A percentile compares a stretch with the other conserved stretches of the same genome.
Evolutionary conservation across 345 rosid species (phyloP).

Genomic region (Camelina neglecta): DNA sequence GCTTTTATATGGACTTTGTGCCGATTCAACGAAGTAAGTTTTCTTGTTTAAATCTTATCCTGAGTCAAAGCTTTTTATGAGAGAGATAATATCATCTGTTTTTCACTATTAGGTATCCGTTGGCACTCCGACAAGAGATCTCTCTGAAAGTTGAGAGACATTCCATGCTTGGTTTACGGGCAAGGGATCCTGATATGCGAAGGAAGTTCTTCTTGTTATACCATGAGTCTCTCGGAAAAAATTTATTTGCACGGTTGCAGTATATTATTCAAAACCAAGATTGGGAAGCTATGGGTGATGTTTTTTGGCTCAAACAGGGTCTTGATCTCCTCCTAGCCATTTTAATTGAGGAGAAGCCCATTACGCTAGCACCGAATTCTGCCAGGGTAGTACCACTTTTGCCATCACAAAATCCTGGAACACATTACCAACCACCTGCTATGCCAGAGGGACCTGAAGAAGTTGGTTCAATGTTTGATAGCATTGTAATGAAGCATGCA

Average conservation of each 20-base stretch:
- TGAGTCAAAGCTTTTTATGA: constrained; percentile 19
- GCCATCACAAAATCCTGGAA: constrained; percentile 56
- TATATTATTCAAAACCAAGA: constrained; percentile 87
- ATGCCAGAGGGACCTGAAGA: constrained; percentile 69
- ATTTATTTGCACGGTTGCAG: constrained; percentile 78
- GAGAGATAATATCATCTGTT: constrained; percentile 40
- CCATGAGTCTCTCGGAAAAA: constrained; percentile 79
- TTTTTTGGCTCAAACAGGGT: constrained; percentile 99
- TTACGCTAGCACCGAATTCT: constrained; percentile 94
- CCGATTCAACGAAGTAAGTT: constrained; percentile 81
- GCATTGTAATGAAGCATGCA: constrained; percentile 78
- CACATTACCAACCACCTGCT: constrained; percentile 61
- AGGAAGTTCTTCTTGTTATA: constrained; percentile 82
- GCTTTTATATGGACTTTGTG: constrained; percentile 89
- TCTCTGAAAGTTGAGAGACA: constrained; percentile 96
- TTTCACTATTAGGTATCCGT: constrained; percentile 61
- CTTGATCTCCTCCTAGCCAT: constrained; percentile 95
- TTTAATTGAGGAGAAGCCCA: constrained; percentile 79
- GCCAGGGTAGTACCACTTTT: constrained; percentile 80
- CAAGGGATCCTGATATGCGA: constrained; percentile 89
- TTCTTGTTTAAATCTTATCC: constrained; percentile 11
- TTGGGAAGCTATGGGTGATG: constrained; percentile 98
- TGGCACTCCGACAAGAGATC: constrained; percentile 79
- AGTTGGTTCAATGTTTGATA: constrained; percentile 69
- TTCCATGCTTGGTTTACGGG: constrained; percentile 94